These are phyloP conservation scores for Stephania japonica DNA, from an alignment of 164 flowering plant genomes.

Conservation along the genomic window DNA sequence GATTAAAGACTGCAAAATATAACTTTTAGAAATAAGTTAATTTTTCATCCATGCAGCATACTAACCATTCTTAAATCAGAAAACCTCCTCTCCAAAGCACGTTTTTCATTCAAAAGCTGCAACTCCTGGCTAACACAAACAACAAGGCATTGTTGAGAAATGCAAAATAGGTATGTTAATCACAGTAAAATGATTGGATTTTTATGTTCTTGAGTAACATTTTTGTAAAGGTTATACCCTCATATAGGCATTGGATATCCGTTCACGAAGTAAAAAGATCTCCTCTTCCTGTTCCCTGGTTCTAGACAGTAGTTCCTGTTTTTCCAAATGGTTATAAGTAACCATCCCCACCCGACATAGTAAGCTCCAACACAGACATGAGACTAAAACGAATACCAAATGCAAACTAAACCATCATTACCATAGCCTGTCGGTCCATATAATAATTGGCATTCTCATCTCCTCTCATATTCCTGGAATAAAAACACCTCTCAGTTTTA, in stretches of 20 bases:
- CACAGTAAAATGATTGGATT: background rate
- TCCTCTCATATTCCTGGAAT: constrained; percentile 27
- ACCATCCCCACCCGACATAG: background rate
- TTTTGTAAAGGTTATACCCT: constrained; percentile 37
- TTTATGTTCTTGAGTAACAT: background rate
- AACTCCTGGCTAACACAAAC: constrained; percentile 45
- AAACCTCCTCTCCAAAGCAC: constrained; percentile 61
- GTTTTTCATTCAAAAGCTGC: constrained; percentile 67
- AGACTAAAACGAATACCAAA: background rate
- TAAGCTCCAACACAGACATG: background rate
- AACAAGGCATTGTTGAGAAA: constrained; percentile 1
- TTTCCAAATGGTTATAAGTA: background rate
- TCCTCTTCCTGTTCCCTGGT: constrained; percentile 54
- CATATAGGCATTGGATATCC: constrained; percentile 51
- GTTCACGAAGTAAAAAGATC: constrained; percentile 53
- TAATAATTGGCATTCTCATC: constrained; percentile 25
- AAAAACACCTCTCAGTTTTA: constrained; percentile 22
- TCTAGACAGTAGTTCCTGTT: constrained; percentile 55
- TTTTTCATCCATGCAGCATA: background rate
- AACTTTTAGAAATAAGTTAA: background rate
- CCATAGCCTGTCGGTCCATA: constrained; percentile 51
- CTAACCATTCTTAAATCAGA: constrained; percentile 81
- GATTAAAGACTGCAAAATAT: background rate
- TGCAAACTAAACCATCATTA: constrained; percentile 16
- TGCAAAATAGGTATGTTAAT: background rate